Conservation (phyloP, 2,329 filamentous ascomycete species). For the Aschersonia sp. region DNA sequence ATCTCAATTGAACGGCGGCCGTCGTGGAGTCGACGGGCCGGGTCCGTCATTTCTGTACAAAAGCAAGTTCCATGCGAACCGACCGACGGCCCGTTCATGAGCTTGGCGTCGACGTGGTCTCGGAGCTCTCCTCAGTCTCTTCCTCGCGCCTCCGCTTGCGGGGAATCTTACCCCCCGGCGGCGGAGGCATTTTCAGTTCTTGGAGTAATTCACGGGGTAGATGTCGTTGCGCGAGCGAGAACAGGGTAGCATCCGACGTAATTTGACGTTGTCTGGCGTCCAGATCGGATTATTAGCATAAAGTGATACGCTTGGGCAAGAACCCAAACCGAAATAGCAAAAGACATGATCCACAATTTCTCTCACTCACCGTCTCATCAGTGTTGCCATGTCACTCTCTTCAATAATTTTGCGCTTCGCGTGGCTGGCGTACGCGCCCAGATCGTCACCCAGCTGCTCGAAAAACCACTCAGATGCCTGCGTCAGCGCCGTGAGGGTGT, state of each 20-base stretch:
- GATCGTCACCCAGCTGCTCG: constrained; percentile 69
- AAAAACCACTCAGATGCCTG: constrained; percentile 87
- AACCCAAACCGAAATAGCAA: constrained; percentile 5
- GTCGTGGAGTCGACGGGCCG: too few species aligned
- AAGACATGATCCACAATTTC: background rate
- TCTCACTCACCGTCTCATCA: constrained; percentile 60
- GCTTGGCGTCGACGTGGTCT: constrained; percentile 10
- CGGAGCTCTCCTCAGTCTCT: constrained; percentile 17
- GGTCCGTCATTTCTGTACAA: too few species aligned
- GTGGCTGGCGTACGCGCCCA: constrained; percentile 67
- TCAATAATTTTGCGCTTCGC: constrained; percentile 75
- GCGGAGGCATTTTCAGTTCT: constrained; percentile 58
- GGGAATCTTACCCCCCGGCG: constrained; percentile 33
- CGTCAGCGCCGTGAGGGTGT: constrained; percentile 59
- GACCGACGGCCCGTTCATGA: background rate
- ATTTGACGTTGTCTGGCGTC: constrained; percentile 59
- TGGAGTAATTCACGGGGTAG: constrained; percentile 72
- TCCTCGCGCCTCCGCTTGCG: constrained; percentile 18
- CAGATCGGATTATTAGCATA: too few species aligned
- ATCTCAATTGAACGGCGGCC: background rate
- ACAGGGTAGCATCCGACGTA: constrained; percentile 55
- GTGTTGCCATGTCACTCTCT: constrained; percentile 64
- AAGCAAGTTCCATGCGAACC: too few species aligned
- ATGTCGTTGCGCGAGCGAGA: constrained; percentile 72
- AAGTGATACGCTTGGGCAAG: too few species aligned